Base-by-base conservation (phyloP, 208 protist genomes). In the Cochliopodium minus region DNA sequence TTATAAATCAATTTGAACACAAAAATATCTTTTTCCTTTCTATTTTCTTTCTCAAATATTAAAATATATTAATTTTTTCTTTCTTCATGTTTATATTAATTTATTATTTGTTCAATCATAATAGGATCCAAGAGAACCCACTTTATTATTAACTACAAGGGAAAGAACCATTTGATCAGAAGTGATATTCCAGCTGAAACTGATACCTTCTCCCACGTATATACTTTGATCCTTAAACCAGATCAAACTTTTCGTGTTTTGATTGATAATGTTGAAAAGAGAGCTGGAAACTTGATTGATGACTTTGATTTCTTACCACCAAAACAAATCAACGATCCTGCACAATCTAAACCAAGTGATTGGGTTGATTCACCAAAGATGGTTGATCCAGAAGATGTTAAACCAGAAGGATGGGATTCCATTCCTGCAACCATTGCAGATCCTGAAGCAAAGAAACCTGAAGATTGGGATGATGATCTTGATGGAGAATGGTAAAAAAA, bases 141-240 rank as follows among this genome's bases (percentile, higher is more conserved):
- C 70, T 72, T 91, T 38, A 92, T 95, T 70, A 73, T 93, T 34
- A 74, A 79, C 62, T 82, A 93, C 76, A 85, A 93, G 15, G 88
- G 83, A 35, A 69, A 72, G 52, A 92, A 93, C 68, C 62, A 78
- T 45, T 63, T 84, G 49, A 85, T 80, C 73, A 91, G 84, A 59
- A 76, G 73, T 49, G 53, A 58, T 28, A 36, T 78, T n/a, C 39
- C 20, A 23, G 69, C 60, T 38, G 69, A 76, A 45, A 49, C 54
- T 7, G 88, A 91, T 69, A 62, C 75, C 40, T 62, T 81, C 2
- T 86, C 84, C 32, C 90, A 94, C 69, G 66, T 88, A 42, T 95
- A 95, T 73, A 94, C 87, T 25, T 67, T 92, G 10, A 58, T 77
- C 48, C 57, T 95, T 32, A 23, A 72, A 39, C 59, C 88, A 32